Percentiles rank a stretch among this genome's conserved stretches.
Conservation (phyloP, 2,329 filamentous ascomycete species). For the Aspergillus tanneri region DNA sequence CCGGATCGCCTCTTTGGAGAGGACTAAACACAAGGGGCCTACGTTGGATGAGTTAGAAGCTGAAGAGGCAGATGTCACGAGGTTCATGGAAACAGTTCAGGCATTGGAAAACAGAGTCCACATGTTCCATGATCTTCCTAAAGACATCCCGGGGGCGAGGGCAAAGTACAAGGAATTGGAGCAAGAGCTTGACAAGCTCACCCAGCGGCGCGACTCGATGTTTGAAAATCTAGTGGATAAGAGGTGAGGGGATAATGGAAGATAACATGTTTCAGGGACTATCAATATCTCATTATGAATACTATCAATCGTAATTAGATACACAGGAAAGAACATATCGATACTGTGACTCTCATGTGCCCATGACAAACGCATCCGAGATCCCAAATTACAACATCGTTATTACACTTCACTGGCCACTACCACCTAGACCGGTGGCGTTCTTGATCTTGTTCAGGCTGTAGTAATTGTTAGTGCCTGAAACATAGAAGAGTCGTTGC, state of each 20-base stretch:
- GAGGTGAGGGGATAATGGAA: constrained; percentile 1
- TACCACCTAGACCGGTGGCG: constrained; percentile 41
- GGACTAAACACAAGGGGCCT: constrained; percentile 29
- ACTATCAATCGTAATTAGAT: constrained; percentile 12
- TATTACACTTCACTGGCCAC: constrained; percentile 12
- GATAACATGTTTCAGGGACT: neutral
- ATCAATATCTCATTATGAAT: constrained; percentile 3
- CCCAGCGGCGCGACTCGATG: constrained; percentile 64
- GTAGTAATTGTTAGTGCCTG: constrained; percentile 10
- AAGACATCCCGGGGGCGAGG: constrained; percentile 66
- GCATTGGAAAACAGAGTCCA: constrained; percentile 66
- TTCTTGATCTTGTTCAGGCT: constrained; percentile 48
- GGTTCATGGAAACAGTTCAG: constrained; percentile 60
- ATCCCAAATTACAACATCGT: neutral
- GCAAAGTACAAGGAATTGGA: constrained; percentile 68
- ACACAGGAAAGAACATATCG: constrained; percentile 17
- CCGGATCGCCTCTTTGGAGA: constrained; percentile 47
- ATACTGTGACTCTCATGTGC: constrained; percentile 27
- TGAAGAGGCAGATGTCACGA: constrained; percentile 60
- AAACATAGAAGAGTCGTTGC: constrained; percentile 35
- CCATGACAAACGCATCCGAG: neutral
- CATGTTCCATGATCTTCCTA: constrained; percentile 70
- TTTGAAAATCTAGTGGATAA: constrained; percentile 70
- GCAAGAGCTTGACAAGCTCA: constrained; percentile 61
- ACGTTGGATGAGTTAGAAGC: constrained; percentile 53